A percentile compares a stretch with the other conserved stretches of the same genome.
phyloP scores from a whole-genome alignment of 2,329 filamentous ascomycete species.

The Huntiella decipiens region DNA sequence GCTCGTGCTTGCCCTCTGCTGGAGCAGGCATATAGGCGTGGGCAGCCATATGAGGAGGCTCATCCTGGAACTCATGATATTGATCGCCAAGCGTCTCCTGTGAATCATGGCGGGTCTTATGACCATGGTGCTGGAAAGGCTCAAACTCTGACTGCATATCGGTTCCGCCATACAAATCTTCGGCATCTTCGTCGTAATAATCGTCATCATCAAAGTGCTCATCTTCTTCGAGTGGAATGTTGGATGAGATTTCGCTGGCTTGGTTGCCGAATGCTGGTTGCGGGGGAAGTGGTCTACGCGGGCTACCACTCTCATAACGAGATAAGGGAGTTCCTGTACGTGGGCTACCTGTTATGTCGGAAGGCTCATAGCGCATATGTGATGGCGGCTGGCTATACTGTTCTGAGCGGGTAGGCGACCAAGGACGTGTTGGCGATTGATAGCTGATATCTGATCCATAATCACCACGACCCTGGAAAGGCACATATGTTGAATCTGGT shows the following conservation, averaged over 20 bases:
- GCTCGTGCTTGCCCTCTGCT: slow-evolving; percentile 63
- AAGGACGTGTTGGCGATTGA: slow-evolving; percentile 36
- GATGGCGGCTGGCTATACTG: slow-evolving; percentile 58
- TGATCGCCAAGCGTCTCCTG: slow-evolving; percentile 32
- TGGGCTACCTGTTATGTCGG: slow-evolving; percentile 75
- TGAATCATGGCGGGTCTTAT: slow-evolving; percentile 35
- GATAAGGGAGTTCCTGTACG: slow-evolving; percentile 81
- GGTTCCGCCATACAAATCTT: slow-evolving; percentile 31
- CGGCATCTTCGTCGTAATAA: slow-evolving; percentile 47
- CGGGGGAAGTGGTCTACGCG: slow-evolving; percentile 69
- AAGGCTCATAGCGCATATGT: slow-evolving; percentile 60
- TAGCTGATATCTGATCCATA: slow-evolving; percentile 16
- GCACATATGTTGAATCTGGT: slow-evolving; percentile 43
- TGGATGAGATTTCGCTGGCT: slow-evolving; percentile 40
- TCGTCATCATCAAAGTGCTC: slow-evolving; percentile 15
- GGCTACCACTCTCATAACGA: slow-evolving; percentile 53
- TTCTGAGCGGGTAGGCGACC: slow-evolving; percentile 33
- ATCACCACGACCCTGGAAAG: slow-evolving; percentile 29
- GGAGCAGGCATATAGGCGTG: slow-evolving; percentile 14
- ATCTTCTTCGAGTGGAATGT: slow-evolving; percentile 39
- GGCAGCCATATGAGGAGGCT: slow-evolving; percentile 19
- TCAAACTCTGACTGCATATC: slow-evolving; percentile 18
- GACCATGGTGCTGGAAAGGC: slow-evolving; percentile 12
- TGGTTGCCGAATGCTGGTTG: slow-evolving; percentile 57
- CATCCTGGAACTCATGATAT: slow-evolving; percentile 1